A percentile compares a stretch with the other conserved stretches of the same genome.
Evolutionary conservation across 1,139 yeast genomes (phyloP).

Genomic region (Suhomyces wounanorum): DNA sequence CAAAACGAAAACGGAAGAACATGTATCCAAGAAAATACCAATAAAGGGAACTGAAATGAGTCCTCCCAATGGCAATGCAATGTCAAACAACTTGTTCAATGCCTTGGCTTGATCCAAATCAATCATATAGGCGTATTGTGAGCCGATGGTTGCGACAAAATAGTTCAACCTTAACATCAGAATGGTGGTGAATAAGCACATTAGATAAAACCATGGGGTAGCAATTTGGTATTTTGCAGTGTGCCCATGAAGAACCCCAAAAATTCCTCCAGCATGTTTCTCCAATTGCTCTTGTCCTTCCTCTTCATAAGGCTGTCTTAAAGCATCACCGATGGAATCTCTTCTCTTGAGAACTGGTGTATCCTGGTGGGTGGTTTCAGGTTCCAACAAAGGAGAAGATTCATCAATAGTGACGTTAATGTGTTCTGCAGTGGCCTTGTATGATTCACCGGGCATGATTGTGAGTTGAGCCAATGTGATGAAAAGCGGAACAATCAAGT

Average conservation of each 20-base stretch:
- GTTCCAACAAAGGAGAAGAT: constrained; percentile 22
- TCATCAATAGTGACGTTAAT: constrained; percentile 26
- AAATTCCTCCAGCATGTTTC: constrained; percentile 41
- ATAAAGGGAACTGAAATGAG: constrained; percentile 45
- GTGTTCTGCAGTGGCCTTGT: constrained; percentile 35
- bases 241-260: constrained; percentile 48
- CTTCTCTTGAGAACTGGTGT: constrained; percentile 25
- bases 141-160: constrained; percentile 47
- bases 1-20: constrained; percentile 38
- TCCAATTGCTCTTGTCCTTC: constrained; percentile 42
- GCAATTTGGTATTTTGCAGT: constrained; percentile 42
- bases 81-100: constrained; percentile 41
- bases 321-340: constrained; percentile 49
- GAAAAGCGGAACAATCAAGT: constrained; percentile 43
- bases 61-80: constrained; percentile 52
- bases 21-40: constrained; percentile 42
- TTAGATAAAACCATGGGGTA: constrained; percentile 46
- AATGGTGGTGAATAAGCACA: constrained; percentile 41
- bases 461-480: constrained; percentile 42
- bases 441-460: constrained; percentile 44
- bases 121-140: constrained; percentile 47
- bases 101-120: constrained; percentile 30
- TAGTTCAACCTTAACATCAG: constrained; percentile 50
- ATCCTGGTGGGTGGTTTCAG: constrained; percentile 8
- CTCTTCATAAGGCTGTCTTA: constrained; percentile 45